Conservation (phyloP, 2,329 filamentous ascomycete species). For the Alternaria sp. region DNA sequence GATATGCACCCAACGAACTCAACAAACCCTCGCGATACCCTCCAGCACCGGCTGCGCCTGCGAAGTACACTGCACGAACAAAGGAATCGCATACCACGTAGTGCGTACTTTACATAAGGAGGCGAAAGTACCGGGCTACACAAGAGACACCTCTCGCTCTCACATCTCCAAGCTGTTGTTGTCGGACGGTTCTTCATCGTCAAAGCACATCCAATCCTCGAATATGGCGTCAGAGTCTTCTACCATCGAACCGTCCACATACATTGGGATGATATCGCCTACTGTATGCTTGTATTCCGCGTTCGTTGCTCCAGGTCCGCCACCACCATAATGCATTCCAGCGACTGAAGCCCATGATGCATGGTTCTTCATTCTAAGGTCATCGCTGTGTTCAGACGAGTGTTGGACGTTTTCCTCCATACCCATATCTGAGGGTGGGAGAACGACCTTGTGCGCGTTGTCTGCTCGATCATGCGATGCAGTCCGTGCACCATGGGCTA, state of each 20-base stretch:
- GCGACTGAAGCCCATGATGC: neutral
- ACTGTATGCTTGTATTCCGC: neutral
- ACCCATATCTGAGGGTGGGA: neutral
- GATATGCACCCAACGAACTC: neutral
- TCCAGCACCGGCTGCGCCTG: neutral
- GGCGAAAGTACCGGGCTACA: neutral
- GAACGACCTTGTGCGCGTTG: neutral
- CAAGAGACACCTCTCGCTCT: neutral
- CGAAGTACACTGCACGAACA: fast-evolving
- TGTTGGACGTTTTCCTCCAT: too few relatives aligned
- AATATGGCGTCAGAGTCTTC: neutral
- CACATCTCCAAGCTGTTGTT: neutral
- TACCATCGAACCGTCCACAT: neutral
- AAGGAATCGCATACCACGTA: neutral
- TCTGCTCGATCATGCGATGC: neutral
- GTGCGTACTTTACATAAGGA: neutral
- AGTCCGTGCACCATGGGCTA: neutral
- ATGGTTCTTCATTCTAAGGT: neutral
- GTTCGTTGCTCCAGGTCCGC: neutral
- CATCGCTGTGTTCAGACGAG: too few relatives aligned
- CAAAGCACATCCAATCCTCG: neutral
- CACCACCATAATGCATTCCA: neutral
- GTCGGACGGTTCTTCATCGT: too few relatives aligned
- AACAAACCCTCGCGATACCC: neutral
- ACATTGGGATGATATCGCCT: neutral